Conservation (phyloP, 176 grass and related monocot species). For the Themeda triandra region DNA sequence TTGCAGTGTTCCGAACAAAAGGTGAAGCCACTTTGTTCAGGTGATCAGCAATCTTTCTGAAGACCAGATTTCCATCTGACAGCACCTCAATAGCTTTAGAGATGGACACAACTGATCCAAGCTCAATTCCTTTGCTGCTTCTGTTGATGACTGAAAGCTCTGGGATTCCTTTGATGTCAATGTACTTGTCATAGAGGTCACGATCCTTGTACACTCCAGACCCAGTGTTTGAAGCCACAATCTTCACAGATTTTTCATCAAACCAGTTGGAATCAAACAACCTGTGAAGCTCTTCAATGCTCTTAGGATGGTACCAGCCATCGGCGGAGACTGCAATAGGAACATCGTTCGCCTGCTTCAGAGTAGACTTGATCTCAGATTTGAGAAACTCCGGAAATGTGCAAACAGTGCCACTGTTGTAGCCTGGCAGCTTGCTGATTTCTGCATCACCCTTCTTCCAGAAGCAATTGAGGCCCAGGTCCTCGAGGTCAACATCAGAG, state of each 20-base stretch:
- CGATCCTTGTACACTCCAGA: slow-evolving; percentile 75
- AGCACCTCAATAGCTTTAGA: slow-evolving; percentile 60
- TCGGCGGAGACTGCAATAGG: background rate
- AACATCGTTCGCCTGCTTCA: background rate
- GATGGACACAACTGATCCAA: slow-evolving; percentile 74
- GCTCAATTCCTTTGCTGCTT: slow-evolving; percentile 47
- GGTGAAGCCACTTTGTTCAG: slow-evolving; percentile 65
- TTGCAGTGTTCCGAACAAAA: slow-evolving; percentile 74
- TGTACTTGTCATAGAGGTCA: slow-evolving; percentile 54
- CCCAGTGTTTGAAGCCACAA: slow-evolving; percentile 73
- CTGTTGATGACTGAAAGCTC: slow-evolving; percentile 51
- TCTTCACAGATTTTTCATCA: slow-evolving; percentile 40
- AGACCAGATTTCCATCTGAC: slow-evolving; percentile 42
- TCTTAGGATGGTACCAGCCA: slow-evolving; percentile 7
- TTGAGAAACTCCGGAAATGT: slow-evolving; percentile 86
- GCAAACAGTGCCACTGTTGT: slow-evolving; percentile 20
- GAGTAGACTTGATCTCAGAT: slow-evolving; percentile 49
- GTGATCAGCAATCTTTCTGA: slow-evolving; percentile 65
- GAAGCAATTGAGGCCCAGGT: slow-evolving; percentile 85
- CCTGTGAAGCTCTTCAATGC: slow-evolving; percentile 49
- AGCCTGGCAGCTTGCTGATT: slow-evolving; percentile 38
- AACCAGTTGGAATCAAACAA: slow-evolving; percentile 44
- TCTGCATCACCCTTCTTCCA: slow-evolving; percentile 58
- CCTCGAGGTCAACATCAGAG: slow-evolving; percentile 73
- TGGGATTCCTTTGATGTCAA: slow-evolving; percentile 67